phyloP scores from a whole-genome alignment of 768 basidiomycete genomes.

The Tricholoma sp. region DNA sequence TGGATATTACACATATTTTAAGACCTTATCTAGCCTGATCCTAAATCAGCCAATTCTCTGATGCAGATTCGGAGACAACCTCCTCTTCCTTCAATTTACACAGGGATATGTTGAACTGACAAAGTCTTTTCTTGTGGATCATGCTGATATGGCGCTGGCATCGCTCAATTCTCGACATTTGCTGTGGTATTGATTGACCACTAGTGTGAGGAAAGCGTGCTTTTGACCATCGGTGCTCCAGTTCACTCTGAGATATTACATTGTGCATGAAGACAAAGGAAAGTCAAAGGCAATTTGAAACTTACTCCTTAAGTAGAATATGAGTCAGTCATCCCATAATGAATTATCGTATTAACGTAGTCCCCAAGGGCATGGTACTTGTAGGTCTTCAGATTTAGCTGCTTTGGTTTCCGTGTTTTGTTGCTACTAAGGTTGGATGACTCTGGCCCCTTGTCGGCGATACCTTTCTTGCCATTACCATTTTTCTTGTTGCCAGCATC shows the following conservation, averaged over 20 bases:
- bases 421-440: not conserved
- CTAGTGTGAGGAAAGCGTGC: constrained; percentile 13
- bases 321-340: no score
- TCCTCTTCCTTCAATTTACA: not conserved
- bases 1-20: no score
- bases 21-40: no score
- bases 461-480: no score
- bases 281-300: no score
- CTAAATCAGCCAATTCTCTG: no score
- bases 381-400: not conserved
- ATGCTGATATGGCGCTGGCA: not conserved
- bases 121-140: not conserved
- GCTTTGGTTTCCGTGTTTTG: not conserved
- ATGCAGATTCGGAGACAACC: not conserved
- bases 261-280: not conserved
- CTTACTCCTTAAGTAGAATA: no score
- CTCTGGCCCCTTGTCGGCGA: not conserved
- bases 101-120: not conserved
- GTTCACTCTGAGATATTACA: constrained; percentile 1
- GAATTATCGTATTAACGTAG: no score
- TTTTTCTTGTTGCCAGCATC: not conserved
- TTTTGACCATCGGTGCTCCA: constrained; percentile 9
- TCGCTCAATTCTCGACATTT: not conserved
- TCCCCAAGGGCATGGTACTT: no score
- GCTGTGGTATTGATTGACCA: not conserved